These are phyloP conservation scores for Candida montana DNA, from an alignment of 805 yeast genomes.

Conservation along the genomic window DNA sequence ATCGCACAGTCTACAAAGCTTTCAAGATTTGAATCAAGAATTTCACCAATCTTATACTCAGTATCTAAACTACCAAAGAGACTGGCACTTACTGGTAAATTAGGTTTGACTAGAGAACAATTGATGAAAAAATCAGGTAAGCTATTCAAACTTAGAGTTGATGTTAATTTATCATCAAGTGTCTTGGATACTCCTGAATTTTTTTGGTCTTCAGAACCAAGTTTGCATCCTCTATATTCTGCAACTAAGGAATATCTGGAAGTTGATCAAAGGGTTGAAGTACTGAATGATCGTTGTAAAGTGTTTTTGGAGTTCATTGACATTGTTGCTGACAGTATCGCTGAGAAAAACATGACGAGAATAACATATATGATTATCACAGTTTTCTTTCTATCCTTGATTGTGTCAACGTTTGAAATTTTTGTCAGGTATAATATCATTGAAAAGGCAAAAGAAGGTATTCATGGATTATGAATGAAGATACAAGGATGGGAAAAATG, in stretches of 20 bases:
- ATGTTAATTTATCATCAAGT: constrained; percentile 85
- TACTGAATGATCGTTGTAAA: constrained; percentile 86
- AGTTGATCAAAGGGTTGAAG: constrained; percentile 91
- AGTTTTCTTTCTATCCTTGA: constrained; percentile 71
- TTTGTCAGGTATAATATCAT: constrained; percentile 51
- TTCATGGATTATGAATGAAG: not conserved
- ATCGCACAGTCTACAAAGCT: constrained; percentile 94
- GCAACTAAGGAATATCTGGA: constrained; percentile 91
- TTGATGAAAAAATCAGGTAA: constrained; percentile 84
- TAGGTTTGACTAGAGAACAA: constrained; percentile 82
- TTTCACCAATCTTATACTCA: constrained; percentile 76
- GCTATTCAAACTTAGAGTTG: constrained; percentile 84
- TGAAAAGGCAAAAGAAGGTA: constrained; percentile 11
- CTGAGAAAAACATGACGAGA: constrained; percentile 86
- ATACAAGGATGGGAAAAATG: no score
- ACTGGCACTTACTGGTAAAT: constrained; percentile 81
- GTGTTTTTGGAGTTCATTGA: constrained; percentile 92
- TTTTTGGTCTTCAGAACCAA: constrained; percentile 95
- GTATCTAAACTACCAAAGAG: constrained; percentile 88
- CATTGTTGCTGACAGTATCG: constrained; percentile 88
- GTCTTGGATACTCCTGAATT: constrained; percentile 93
- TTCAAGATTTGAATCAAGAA: constrained; percentile 85
- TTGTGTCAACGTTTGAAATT: constrained; percentile 73
- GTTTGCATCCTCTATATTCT: constrained; percentile 82
- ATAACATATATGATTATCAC: constrained; percentile 87